phyloP scores from a whole-genome alignment of 1,284 basidiomycete species.

The Cryptococcus sp. region DNA sequence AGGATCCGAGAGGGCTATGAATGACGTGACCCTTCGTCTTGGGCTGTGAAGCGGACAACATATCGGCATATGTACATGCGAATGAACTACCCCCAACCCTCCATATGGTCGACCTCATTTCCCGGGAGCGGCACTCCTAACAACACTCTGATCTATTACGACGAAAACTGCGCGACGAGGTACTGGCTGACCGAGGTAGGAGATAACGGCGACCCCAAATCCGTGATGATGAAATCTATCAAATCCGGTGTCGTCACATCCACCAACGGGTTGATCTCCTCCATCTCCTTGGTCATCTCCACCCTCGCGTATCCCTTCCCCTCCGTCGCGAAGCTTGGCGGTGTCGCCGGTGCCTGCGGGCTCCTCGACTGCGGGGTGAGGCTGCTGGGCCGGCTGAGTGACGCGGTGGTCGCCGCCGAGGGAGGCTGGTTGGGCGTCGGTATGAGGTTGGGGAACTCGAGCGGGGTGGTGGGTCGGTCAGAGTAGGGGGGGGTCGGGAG shows the following conservation, averaged over 20 bases:
- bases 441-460: slow-evolving; percentile 6
- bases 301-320: slow-evolving; percentile 4
- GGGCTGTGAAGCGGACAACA: too few relatives aligned
- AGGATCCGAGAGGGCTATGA: too few relatives aligned
- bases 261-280: slow-evolving; percentile 50
- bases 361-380: slow-evolving; percentile 2
- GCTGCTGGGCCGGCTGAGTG: slow-evolving; percentile 1
- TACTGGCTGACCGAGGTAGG: slow-evolving; percentile 50
- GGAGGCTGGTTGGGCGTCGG: slow-evolving; percentile 18
- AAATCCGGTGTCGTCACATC: slow-evolving; percentile 53
- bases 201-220: slow-evolving; percentile 45
- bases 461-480: not conserved
- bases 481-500: slow-evolving; percentile 58
- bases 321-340: not conserved
- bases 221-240: slow-evolving; percentile 51
- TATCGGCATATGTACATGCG: too few relatives aligned
- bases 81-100: too few relatives aligned
- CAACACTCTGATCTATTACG: too few relatives aligned
- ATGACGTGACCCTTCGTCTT: too few relatives aligned
- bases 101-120: too few relatives aligned
- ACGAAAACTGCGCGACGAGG: slow-evolving; percentile 49
- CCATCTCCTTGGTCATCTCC: slow-evolving; percentile 51
- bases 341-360: slow-evolving; percentile 16
- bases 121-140: too few relatives aligned
- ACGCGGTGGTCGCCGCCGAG: slow-evolving; percentile 20